A percentile compares a stretch with the other conserved stretches of the same genome.
phyloP scores from a whole-genome alignment of 2,329 filamentous ascomycete genomes.

The Fusarium musae region DNA sequence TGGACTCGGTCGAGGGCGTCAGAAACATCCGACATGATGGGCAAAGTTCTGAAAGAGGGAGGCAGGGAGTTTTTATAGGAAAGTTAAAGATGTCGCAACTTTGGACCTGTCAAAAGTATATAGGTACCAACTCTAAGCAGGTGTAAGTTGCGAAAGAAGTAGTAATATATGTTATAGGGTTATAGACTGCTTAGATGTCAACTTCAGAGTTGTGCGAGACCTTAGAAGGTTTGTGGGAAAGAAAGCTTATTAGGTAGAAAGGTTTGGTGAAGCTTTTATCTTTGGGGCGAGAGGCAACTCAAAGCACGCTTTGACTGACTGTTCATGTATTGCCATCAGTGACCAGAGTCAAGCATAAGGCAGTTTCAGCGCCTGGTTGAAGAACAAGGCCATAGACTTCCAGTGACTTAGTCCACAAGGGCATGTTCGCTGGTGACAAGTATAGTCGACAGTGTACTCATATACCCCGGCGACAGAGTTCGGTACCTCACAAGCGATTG shows the following conservation, averaged over 20 bases:
- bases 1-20: conserved; percentile 32
- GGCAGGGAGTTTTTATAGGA: no score
- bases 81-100: background rate
- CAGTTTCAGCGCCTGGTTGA: background rate
- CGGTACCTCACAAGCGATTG: background rate
- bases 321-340: background rate
- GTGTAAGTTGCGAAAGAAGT: background rate
- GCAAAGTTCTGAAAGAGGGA: background rate
- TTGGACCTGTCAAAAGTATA: background rate
- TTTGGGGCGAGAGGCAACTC: background rate
- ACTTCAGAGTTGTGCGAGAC: background rate
- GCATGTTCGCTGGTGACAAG: background rate
- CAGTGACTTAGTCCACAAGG: background rate
- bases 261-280: background rate
- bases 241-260: background rate
- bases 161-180: background rate
- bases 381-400: background rate
- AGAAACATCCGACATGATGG: background rate
- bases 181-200: background rate
- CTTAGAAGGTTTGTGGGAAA: background rate
- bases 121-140: background rate
- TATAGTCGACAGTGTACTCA: background rate
- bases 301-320: background rate
- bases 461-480: background rate
- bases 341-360: background rate